Evolutionary conservation across 306 rosid species (phyloP).

Genomic region (Glycyrrhiza uralensis): DNA sequence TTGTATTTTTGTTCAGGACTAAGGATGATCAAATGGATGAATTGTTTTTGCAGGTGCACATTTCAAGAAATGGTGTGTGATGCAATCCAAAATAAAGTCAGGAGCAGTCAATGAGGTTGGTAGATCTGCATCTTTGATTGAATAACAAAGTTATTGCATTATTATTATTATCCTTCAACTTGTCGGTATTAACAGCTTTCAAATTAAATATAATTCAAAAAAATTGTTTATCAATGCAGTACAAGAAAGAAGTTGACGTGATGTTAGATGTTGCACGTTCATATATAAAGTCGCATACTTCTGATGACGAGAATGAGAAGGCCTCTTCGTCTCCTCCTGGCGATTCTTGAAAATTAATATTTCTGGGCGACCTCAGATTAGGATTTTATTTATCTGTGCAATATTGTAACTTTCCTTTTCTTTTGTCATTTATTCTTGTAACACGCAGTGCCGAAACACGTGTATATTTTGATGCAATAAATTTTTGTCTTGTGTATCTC

Average conservation of each 20-base stretch:
- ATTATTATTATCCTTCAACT: neutral
- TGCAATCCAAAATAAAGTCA: constrained; percentile 92
- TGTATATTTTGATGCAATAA: constrained; percentile 28
- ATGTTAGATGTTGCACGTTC: constrained; percentile 77
- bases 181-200: constrained; percentile 11
- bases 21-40: constrained; percentile 19
- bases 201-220: neutral
- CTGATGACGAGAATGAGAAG: constrained; percentile 30
- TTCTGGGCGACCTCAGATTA: constrained; percentile 16
- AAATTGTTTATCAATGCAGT: constrained; percentile 48
- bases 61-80: constrained; percentile 96
- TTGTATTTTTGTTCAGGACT: constrained; percentile 5
- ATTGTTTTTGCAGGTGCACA: constrained; percentile 67
- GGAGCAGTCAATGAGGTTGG: constrained; percentile 92
- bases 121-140: constrained; percentile 15
- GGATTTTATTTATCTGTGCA: constrained; percentile 25
- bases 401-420: constrained; percentile 20
- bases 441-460: constrained; percentile 13
- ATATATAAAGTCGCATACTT: constrained; percentile 37
- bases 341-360: constrained; percentile 33
- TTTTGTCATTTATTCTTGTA: constrained; percentile 21
- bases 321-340: constrained; percentile 31
- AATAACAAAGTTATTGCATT: neutral
- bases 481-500: constrained; percentile 20
- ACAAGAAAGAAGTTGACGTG: constrained; percentile 82